Conservation (phyloP, 78 protist genomes). For the Guillardia theta region DNA sequence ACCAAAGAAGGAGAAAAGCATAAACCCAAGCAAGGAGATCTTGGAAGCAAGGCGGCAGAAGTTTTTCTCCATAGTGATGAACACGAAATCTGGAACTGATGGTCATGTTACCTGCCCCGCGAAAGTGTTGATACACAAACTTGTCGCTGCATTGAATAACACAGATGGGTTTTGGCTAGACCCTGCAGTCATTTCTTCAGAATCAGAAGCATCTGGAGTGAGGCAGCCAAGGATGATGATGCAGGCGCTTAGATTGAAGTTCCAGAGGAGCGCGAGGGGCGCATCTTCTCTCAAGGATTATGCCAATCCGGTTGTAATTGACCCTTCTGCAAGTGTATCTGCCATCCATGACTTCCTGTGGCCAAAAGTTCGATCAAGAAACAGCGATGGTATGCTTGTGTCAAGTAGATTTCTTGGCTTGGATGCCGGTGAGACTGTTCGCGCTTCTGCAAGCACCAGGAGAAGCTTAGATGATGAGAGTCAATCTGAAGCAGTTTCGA, state of each 20-base stretch:
- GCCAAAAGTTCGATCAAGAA: background rate
- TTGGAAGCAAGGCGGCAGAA: too few species aligned
- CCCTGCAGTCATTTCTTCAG: background rate
- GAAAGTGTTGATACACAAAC: background rate
- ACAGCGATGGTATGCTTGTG: too few species aligned
- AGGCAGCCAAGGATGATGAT: background rate
- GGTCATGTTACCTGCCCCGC: background rate
- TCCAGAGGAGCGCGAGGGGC: background rate
- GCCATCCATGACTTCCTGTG: conserved; percentile 19
- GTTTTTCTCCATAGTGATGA: too few species aligned
- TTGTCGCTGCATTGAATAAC: conserved; percentile 11
- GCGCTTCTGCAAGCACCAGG: too few species aligned
- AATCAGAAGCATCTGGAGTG: background rate
- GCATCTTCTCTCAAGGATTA: background rate
- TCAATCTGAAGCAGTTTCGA: too few species aligned
- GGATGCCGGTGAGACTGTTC: too few species aligned
- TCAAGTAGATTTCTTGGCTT: too few species aligned
- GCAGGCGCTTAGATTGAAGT: background rate
- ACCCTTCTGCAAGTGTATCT: background rate
- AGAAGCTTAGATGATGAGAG: too few species aligned
- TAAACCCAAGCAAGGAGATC: too few species aligned
- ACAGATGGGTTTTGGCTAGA: background rate
- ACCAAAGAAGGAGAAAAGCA: too few species aligned
- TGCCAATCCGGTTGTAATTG: background rate
- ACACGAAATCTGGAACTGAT: background rate